These are phyloP conservation scores for Cinchona pubescens DNA, from an alignment of 257 asterid genomes.

Conservation along the genomic window DNA sequence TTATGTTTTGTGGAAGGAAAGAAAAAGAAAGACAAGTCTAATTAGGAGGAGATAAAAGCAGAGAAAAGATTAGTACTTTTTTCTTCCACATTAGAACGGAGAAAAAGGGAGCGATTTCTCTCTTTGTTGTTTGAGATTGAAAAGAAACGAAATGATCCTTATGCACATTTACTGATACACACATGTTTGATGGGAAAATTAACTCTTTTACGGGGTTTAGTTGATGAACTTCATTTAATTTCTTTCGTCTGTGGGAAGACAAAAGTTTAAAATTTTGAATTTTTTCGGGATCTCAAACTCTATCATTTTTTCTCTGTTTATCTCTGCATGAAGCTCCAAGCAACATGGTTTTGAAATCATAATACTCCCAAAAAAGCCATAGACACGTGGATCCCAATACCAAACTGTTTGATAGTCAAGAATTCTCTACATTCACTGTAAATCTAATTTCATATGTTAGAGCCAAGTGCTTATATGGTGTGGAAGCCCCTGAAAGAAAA, in stretches of 20 bases:
- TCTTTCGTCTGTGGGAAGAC: too few relatives aligned
- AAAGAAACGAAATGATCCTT: too few relatives aligned
- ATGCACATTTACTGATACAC: too few relatives aligned
- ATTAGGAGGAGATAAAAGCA: not conserved
- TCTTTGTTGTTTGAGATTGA: too few relatives aligned
- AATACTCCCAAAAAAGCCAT: not conserved
- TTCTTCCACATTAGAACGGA: not conserved
- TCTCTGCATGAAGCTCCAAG: too few relatives aligned
- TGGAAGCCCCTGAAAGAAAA: not conserved
- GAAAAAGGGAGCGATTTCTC: too few relatives aligned
- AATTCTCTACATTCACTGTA: not conserved
- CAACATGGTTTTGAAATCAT: not conserved
- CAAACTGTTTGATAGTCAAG: not conserved
- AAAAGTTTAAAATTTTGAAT: too few relatives aligned
- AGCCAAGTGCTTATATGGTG: not conserved
- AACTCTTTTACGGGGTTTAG: too few relatives aligned
- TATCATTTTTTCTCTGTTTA: too few relatives aligned
- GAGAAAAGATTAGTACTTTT: not conserved
- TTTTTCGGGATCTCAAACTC: too few relatives aligned
- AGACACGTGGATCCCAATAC: not conserved
- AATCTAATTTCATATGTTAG: not conserved
- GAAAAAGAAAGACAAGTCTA: not conserved
- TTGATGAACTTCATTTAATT: too few relatives aligned
- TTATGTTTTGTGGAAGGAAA: not conserved
- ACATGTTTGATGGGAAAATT: too few relatives aligned